Evolutionary conservation across 1,284 basidiomycete species (phyloP), one percentile per base, ranked within the genome.

Genomic region (Leccinum fallax): DNA sequence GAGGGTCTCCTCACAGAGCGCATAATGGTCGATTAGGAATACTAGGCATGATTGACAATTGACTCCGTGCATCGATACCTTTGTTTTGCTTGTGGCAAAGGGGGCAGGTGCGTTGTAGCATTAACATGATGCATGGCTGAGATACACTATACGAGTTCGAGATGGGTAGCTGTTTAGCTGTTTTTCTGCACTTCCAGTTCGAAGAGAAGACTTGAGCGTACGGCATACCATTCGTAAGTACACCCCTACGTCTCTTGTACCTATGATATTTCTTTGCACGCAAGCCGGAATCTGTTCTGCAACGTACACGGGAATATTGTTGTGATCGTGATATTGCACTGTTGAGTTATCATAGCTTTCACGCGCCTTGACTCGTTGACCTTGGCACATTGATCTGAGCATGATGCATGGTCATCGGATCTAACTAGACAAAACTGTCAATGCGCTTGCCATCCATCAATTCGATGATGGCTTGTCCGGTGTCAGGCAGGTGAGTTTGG

Each of bases 1-100:
- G 92, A 93, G 77, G 91, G 92, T 54, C 80, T 93, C 58, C 84
- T 90, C 70, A 92, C 90, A 28, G 90, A 91, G 71, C 84, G 83
- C 71, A 84, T 89, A 83, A 82, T 90, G 78, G 87, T 90, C 70
- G 89, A 91, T 74, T 87, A 74, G 64, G 75, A 55, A 51, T 66
- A 52, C 60, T 57, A 40, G 28, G 64, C 57, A 57, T 51, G 60
- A 30, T 53, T 61, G 61, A 58, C 38, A 49, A 57, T 63, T 59
- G 63, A 63, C 57, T 56, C 61, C 61, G 64, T 60, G 66, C 63
- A 67, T 62, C 60, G 70, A 64, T 72, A 62, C 69, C 72, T 67
- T 72, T 69, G 57, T 64, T 69, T 61, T 63, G 62, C 67, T 71
- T 54, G 60, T 54, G 60, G 64, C 61, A 63, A 68, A 58, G 70